Base-by-base conservation (phyloP, 371 early-diverging fungal species). In the Zopfochytrium polystomum region DNA sequence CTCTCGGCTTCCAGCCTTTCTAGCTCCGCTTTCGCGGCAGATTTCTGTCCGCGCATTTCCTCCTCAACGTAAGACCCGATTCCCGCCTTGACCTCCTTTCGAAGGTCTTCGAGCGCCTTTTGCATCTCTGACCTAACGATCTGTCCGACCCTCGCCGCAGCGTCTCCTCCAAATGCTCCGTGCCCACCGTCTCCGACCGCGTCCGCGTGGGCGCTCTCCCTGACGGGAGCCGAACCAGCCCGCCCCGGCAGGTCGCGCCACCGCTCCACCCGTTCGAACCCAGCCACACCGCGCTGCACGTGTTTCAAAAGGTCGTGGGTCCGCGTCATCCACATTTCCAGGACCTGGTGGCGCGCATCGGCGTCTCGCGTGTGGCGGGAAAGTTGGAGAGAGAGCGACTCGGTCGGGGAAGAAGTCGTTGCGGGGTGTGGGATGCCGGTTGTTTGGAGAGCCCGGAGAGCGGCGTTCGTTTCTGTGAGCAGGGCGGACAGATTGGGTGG, bases 311-410 rank as follows among this genome's bases (percentile, higher is more conserved):
- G 29, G 47, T 67, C 67, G 22, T 52, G 44, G 42, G 35, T 60
- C 3, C 67, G 45, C 25, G 34, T 30, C 62, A 67, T 62, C 67
- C 62, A 62, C 5, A 55, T 25, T 55, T 67, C 59, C 1, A 55
- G 32, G 26, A 62, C 26, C 18, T 66, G 62, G 15, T 66, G 67
- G 3, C 58, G 56, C 0, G 62, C 43, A 6, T 55, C 22, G 9
- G 29, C 30, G 3, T 61, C 52, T 11, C 67, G 15, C 2, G 58
- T 23, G 6, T 23, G 26, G n/a, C 62, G 44, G 20, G 53, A 27
- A 11, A 66, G 31, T 2, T 54, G 44, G 18, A 45, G 52, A 13
- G 55, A 47, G 18, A 66, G 42, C n/a, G 56, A 47, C 20, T 66
- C 67, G 15, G 35, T 20, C 30, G 62, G 11, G 49, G 50, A 35